Conservation (phyloP, 2,329 filamentous ascomycete species). For the Neonectria sp. region DNA sequence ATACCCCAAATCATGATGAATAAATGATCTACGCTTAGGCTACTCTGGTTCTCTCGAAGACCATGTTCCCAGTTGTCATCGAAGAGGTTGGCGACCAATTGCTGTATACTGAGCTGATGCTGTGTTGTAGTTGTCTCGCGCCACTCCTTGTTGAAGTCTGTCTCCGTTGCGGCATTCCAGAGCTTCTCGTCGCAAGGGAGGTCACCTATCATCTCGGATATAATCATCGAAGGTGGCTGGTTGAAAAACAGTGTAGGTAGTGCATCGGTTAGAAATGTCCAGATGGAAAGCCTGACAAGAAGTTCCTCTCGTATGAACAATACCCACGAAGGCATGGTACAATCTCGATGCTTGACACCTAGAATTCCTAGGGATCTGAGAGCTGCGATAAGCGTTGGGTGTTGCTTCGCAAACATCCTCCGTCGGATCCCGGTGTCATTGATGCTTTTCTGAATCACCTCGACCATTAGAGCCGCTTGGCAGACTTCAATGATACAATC, state of each 20-base stretch:
- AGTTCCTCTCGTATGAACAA: background rate
- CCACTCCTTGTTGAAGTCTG: slow-evolving; percentile 1
- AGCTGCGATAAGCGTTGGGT: background rate
- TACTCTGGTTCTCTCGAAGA: background rate
- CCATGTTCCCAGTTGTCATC: background rate
- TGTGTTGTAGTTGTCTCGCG: background rate
- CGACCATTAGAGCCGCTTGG: background rate
- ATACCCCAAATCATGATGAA: slow-evolving; percentile 2
- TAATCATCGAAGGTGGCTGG: slow-evolving; percentile 5
- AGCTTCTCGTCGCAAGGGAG: slow-evolving; percentile 9
- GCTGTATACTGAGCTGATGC: background rate
- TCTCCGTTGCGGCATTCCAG: background rate
- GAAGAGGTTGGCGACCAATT: background rate
- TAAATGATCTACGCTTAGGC: background rate
- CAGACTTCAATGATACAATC: background rate
- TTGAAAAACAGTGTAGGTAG: slow-evolving; percentile 8
- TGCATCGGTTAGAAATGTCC: background rate
- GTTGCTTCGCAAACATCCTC: background rate
- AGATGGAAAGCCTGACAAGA: slow-evolving; percentile 1
- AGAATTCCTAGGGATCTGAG: slow-evolving; percentile 1
- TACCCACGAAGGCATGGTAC: background rate
- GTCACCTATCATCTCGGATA: slow-evolving; percentile 7
- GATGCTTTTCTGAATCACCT: background rate
- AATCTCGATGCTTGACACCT: background rate
- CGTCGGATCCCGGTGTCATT: background rate